phyloP scores from a whole-genome alignment of 495 filamentous ascomycete species.

The Trichoderma virens region DNA sequence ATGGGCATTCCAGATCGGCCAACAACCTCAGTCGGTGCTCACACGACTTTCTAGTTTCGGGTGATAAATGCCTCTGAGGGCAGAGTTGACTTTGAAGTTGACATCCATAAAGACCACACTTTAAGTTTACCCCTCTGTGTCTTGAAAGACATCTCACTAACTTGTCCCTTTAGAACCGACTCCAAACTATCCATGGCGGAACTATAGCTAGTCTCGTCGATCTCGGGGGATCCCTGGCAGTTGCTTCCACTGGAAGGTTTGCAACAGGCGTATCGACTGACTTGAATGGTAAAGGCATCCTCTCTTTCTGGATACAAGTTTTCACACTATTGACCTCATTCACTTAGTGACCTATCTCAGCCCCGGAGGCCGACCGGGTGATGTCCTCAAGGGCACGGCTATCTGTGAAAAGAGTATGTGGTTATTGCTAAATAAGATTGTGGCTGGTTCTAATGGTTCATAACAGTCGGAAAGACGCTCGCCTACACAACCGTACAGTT shows the following conservation, averaged over 20 bases:
- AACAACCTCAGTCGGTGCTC: not conserved
- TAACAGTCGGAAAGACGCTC: slow-evolving; percentile 82
- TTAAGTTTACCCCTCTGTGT: slow-evolving; percentile 35
- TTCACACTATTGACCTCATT: slow-evolving; percentile 9
- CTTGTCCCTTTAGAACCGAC: slow-evolving; percentile 58
- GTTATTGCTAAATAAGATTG: not conserved
- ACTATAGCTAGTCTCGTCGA: slow-evolving; percentile 96
- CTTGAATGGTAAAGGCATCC: slow-evolving; percentile 57
- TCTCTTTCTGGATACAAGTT: not conserved
- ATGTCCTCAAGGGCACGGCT: slow-evolving; percentile 60
- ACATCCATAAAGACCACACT: slow-evolving; percentile 82
- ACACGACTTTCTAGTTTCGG: slow-evolving; percentile 47
- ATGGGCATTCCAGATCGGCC: not conserved
- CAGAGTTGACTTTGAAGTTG: slow-evolving; percentile 77
- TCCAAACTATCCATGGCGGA: slow-evolving; percentile 87
- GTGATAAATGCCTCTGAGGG: slow-evolving; percentile 71
- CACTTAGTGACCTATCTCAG: slow-evolving; percentile 80
- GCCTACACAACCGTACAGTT: slow-evolving; percentile 84
- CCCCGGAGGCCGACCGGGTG: slow-evolving; percentile 74
- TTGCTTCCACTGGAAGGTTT: slow-evolving; percentile 81
- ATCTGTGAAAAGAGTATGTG: slow-evolving; percentile 78
- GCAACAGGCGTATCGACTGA: slow-evolving; percentile 92
- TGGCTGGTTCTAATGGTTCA: not conserved
- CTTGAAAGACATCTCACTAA: not conserved
- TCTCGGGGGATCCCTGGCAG: slow-evolving; percentile 84